Evolutionary conservation across 1,139 yeast genomes (phyloP).

Genomic region (Nadsonia starkeyi-henricii): DNA sequence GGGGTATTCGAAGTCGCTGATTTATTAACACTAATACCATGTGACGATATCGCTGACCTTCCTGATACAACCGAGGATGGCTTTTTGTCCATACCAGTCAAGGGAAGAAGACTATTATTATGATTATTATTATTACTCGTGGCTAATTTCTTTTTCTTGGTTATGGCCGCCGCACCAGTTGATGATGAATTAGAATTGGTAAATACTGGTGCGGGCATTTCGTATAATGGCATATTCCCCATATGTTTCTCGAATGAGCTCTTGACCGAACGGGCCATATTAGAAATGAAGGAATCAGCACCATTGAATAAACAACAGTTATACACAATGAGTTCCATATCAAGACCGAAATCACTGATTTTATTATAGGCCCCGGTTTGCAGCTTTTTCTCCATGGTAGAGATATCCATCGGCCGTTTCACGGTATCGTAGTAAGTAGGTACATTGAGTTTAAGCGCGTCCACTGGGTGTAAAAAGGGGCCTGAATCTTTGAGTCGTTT

Average conservation of each 20-base stretch:
- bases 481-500: slow-evolving; percentile 84
- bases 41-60: slow-evolving; percentile 1
- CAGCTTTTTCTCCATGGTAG: slow-evolving; percentile 78
- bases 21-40: background rate
- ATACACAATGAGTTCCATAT: slow-evolving; percentile 70
- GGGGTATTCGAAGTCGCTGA: no score
- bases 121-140: background rate
- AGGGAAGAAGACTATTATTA: background rate
- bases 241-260: slow-evolving; percentile 89
- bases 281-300: slow-evolving; percentile 63
- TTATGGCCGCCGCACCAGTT: background rate
- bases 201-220: slow-evolving; percentile 17
- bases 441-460: slow-evolving; percentile 71
- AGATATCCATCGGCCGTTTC: slow-evolving; percentile 82
- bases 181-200: background rate
- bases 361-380: slow-evolving; percentile 54
- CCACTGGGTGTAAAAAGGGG: slow-evolving; percentile 86
- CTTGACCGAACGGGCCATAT: slow-evolving; percentile 82
- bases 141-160: background rate
- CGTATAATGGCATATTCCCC: slow-evolving; percentile 79
- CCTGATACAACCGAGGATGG: background rate
- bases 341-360: slow-evolving; percentile 56
- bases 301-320: slow-evolving; percentile 86
- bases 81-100: background rate
- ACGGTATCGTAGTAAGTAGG: slow-evolving; percentile 82